Base-by-base conservation (phyloP, 2,329 filamentous ascomycete species). In the Sclerotinia trifoliorum region DNA sequence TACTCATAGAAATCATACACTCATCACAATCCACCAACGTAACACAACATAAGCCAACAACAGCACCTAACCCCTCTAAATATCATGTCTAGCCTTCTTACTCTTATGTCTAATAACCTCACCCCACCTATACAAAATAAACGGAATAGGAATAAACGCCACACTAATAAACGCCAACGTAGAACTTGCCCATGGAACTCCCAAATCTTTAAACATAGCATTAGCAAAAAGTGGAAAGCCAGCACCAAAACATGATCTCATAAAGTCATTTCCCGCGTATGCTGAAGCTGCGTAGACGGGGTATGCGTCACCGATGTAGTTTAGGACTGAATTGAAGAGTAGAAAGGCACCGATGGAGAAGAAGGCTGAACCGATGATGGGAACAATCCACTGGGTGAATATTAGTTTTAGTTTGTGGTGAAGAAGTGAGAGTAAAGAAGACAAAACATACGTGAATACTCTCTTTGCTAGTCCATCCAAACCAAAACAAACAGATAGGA, bases 61-160 rank as follows among this genome's bases (percentile, higher is more conserved):
- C 32, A 1, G 11, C 46, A 8, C 2, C 13, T 15, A 13, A 42
- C 42, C 44, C 51, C 17, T 32, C 39, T 64, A 66, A 10, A 66
- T 48, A 42, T 66, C 64, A 51, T 66, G 64, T 26, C 64, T 66
- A 19, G 64, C 64, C 29, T 29, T 66, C 54, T 60, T 66, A 60
- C 64, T 66, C 26, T 24, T 35, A 26, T 49, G 44, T 54, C 88
- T 81, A 71, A 90, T 86, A 75, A 78, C 82, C 75, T 79, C 79
- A 57, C 88, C 88, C 75, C 87, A 90, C 58, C 83, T 76, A 77
- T 84, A 87, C 74, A 90, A 89, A 70, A 86, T 75, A 63, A 89
- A 81, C 19, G 88, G 88, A 64, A 90, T 89, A 0, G 88, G 88
- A 0, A 87, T 81, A n/a, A 90, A 79, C 0, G 80, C 78, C 4